Evolutionary conservation across 805 yeast genomes (phyloP), one percentile per base, ranked within the genome.

Genomic region (Ogataea methanolica): DNA sequence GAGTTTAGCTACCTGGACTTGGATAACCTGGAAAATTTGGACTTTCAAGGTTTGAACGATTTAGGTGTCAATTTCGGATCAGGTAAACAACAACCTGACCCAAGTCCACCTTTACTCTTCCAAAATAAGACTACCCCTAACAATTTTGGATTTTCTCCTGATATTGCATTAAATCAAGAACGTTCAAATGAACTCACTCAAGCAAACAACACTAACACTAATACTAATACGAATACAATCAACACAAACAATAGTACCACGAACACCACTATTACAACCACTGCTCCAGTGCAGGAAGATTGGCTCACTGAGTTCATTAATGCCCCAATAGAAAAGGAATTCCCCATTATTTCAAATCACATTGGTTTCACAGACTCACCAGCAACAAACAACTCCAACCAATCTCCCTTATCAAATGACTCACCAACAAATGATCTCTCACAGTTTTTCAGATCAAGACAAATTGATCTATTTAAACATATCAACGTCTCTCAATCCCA

Each of bases 301-400:
- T 84, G 92, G 91, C 67, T 86, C 15, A 74, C 80, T 33, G 89
- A 84, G 52, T 83, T 86, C 55, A 78, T 85, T 43, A 80, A 73
- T 46, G 79, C 87, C 1, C 87, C 89, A 6, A 74, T 78, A 52
- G 86, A 82, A 41, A 72, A 76, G 33, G 76, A 79, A 46, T 78
- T 83, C 47, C 83, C 71, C 42, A 64, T 57, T 34, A 75, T 69
- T 36, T 73, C 73, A 50, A 80, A 82, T 51, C 78, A 77, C 46
- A 76, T 84, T 46, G 90, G 90, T 0, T 83, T 85, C 49, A 62
- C 68, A 0, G 75, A 71, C 40, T 61, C 72, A 4, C 71, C 72
- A 33, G 50, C 60, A 43, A 52, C 63, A 36, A 44, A 54, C 65
- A 51, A 61, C 54, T 49, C 58, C 41, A 61, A 50, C 49, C 69